Percentiles rank a stretch among this genome's conserved stretches.
Conservation (phyloP, 352 stramenopile species). For the Paralagenidium karlingii region DNA sequence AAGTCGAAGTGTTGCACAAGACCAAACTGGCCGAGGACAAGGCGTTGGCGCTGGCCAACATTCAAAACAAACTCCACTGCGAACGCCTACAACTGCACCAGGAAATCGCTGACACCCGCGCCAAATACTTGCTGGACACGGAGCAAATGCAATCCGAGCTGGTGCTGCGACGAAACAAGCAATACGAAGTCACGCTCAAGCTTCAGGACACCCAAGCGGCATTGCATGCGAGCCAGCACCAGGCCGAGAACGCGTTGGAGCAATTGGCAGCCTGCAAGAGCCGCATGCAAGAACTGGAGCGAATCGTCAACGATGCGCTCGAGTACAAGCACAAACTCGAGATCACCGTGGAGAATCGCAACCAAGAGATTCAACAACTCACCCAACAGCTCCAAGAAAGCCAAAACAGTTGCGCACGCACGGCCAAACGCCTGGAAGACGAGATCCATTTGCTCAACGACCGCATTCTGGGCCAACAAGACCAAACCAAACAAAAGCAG, state of each 20-base stretch:
- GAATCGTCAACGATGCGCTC: conserved; percentile 35
- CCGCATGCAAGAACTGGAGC: conserved; percentile 51
- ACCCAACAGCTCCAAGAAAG: conserved; percentile 4
- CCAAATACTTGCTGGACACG: conserved; percentile 42
- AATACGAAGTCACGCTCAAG: conserved; percentile 67
- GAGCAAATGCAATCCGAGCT: conserved; percentile 59
- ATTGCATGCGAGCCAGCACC: conserved; percentile 22
- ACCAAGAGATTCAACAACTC: too few relatives aligned
- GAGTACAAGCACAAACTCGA: conserved; percentile 38
- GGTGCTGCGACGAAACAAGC: conserved; percentile 53
- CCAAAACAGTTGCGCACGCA: too few relatives aligned
- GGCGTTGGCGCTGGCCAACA: conserved; percentile 9
- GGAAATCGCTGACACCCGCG: conserved; percentile 22
- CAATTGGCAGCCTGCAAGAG: conserved; percentile 24
- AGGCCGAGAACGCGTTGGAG: conserved; percentile 24
- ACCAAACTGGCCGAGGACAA: conserved; percentile 31
- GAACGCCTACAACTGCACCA: conserved; percentile 15
- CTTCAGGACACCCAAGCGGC: conserved; percentile 43
- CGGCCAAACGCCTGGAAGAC: too few relatives aligned
- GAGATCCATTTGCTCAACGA: conserved; percentile 40
- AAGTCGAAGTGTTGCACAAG: conserved; percentile 35
- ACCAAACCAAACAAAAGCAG: conserved; percentile 24
- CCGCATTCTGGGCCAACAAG: conserved; percentile 12
- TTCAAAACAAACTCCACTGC: conserved; percentile 42
- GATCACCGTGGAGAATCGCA: conserved; percentile 11